These are phyloP conservation scores for Tetracentron sinense DNA, from an alignment of 164 flowering plant genomes.

Conservation along the genomic window DNA sequence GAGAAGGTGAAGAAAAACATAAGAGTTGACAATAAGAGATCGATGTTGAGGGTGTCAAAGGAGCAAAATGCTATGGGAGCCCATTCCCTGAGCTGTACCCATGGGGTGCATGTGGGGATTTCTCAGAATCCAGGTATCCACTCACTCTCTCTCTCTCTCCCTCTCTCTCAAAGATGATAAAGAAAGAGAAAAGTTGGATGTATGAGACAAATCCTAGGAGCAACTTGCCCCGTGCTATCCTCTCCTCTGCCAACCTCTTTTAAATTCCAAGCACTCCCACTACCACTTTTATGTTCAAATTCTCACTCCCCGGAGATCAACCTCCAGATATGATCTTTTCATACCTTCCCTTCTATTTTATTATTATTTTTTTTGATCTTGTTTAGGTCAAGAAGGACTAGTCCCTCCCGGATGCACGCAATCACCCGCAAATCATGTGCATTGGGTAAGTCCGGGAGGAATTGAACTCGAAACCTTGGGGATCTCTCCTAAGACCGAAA, in stretches of 20 bases:
- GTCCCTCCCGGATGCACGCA: no score
- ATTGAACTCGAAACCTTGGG: no score
- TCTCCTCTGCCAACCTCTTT: conserved; percentile 22
- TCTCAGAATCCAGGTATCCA: conserved; percentile 17
- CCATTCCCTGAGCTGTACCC: conserved; percentile 43
- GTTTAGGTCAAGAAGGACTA: no score
- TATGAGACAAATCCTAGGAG: no score
- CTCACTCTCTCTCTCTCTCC: conserved; percentile 23
- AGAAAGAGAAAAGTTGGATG: no score
- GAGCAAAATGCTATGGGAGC: conserved; percentile 37
- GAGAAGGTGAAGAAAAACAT: no score
- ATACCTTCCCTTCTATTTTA: not conserved
- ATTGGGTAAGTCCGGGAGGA: no score
- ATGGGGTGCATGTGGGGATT: conserved; percentile 44
- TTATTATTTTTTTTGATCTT: no score
- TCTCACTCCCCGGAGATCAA: not conserved
- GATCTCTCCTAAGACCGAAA: no score
- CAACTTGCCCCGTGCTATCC: conserved; percentile 33
- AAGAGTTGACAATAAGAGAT: no score
- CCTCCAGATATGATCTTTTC: conserved; percentile 5
- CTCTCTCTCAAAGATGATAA: no score
- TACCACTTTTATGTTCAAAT: conserved; percentile 18
- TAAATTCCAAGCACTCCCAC: conserved; percentile 18
- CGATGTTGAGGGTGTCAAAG: conserved; percentile 4
- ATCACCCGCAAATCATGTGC: no score